These are phyloP conservation scores for Betula pendula DNA, from an alignment of 306 rosid genomes.

Conservation along the genomic window DNA sequence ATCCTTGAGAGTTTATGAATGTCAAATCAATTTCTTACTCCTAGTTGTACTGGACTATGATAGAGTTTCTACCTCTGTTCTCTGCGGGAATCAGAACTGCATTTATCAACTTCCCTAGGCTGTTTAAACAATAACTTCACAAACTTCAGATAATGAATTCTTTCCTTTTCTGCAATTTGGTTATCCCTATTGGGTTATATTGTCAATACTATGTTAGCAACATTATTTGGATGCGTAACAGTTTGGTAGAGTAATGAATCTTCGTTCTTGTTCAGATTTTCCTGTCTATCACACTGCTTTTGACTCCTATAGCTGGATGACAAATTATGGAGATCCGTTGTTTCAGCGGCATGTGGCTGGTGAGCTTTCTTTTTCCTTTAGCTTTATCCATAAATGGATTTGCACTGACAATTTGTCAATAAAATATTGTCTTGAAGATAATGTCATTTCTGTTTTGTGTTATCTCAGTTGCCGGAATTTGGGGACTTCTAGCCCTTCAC, in stretches of 20 bases:
- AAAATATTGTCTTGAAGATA: not conserved
- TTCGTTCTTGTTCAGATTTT: conserved; percentile 54
- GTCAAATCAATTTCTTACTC: not conserved
- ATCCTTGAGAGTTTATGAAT: not conserved
- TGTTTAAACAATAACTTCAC: not conserved
- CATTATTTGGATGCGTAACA: not conserved
- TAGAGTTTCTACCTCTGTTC: not conserved
- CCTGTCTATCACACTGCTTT: conserved; percentile 95
- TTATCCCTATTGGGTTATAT: not conserved
- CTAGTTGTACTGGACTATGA: not conserved
- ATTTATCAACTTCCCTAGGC: not conserved
- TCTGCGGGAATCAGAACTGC: not conserved
- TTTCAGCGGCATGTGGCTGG: conserved; percentile 89
- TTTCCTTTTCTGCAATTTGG: not conserved
- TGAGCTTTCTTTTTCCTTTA: conserved; percentile 31
- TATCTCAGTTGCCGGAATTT: conserved; percentile 72
- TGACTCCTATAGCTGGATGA: conserved; percentile 92
- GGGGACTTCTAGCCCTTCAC: conserved; percentile 92
- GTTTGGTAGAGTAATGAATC: conserved; percentile 16
- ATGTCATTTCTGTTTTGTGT: conserved; percentile 18
- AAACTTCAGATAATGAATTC: not conserved
- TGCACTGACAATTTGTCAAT: conserved; percentile 4
- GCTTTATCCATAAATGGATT: not conserved
- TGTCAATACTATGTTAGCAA: not conserved
- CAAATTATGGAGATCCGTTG: conserved; percentile 77